Evolutionary conservation across 1,139 yeast species (phyloP), one percentile per base, ranked within the genome.

Genomic region (Candida tunisiensis): DNA sequence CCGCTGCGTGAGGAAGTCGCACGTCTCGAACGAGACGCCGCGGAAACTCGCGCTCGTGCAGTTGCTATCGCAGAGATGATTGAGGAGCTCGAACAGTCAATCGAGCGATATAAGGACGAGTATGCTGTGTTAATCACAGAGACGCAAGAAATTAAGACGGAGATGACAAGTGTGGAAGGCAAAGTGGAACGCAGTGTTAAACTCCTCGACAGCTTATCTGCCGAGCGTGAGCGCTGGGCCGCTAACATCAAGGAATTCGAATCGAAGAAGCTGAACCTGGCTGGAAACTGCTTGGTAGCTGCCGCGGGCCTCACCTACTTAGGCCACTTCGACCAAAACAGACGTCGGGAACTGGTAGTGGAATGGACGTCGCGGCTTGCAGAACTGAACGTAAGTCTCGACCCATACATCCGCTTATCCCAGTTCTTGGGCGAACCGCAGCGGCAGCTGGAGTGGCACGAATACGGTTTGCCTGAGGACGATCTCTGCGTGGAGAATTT

Each of bases 1-100:
- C 98, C 98, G 0, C 51, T 88, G 40, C 57, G 73, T 33, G 61
- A 60, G 8, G 93, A 83, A 39, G 80, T 83, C 3, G 43, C 40
- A 7, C 41, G 39, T 2, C 57, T 85, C 7, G 91, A 83, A 39
- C 45, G 46, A 1, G 71, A 69, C 19, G 68, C 85, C 0, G 49
- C 55, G 10, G 69, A 70, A 34, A 74, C 85, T 0, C 70, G 74
- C 41, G 60, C 80, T n/a, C 55, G 49, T 24, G 55, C 51, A 3
- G 59, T 64, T 25, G 93, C 91, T 0, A 74, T 85, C 24, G 70
- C 71, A 24, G 74, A 78, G 32, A 80, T 85, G 92, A 77, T 85
- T 16, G 49, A 42, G 0, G 95, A 85, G 41, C 55, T 85, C 21
- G 74, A 77, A 36, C 58, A 48, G 9, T 71, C 75, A 29, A 80